A percentile compares a stretch with the other conserved stretches of the same genome.
These are phyloP conservation scores for Ensete glaucum DNA, from an alignment of 176 grass and related monocot genomes.

Conservation along the genomic window DNA sequence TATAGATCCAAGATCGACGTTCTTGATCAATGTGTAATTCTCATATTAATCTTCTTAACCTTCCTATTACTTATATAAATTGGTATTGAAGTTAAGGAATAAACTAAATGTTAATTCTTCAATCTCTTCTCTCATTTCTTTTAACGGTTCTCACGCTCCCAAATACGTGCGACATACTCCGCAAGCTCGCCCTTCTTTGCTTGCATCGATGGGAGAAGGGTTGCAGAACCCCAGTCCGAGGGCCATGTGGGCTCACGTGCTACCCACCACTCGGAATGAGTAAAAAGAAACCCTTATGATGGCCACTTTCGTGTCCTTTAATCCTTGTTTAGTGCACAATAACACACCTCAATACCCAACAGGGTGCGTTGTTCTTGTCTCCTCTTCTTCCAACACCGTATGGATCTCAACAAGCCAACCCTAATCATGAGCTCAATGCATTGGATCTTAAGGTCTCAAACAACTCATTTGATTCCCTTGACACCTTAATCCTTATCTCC, in stretches of 20 bases:
- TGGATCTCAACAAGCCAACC: neutral
- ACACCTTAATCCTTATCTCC: neutral
- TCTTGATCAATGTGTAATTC: no score
- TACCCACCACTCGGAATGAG: neutral
- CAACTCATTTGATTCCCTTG: neutral
- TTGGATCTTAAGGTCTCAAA: neutral
- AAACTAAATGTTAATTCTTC: no score
- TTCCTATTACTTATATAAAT: no score
- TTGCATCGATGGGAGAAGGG: no score
- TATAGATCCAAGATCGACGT: no score
- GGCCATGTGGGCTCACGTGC: neutral
- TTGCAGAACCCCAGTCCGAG: no score
- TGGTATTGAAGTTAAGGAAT: no score
- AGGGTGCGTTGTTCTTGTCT: neutral
- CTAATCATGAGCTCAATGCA: neutral
- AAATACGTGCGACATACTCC: no score
- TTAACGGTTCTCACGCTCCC: no score
- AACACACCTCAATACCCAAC: neutral
- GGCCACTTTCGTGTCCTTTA: neutral
- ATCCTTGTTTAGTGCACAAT: neutral
- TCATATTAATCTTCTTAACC: no score
- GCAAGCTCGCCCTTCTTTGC: no score
- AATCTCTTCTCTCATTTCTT: no score
- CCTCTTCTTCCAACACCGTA: neutral
- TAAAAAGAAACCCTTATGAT: neutral